Evolutionary conservation across 2,329 filamentous ascomycete genomes (phyloP), one percentile per base, ranked within the genome.

Genomic region (Calonectria leucothoes): DNA sequence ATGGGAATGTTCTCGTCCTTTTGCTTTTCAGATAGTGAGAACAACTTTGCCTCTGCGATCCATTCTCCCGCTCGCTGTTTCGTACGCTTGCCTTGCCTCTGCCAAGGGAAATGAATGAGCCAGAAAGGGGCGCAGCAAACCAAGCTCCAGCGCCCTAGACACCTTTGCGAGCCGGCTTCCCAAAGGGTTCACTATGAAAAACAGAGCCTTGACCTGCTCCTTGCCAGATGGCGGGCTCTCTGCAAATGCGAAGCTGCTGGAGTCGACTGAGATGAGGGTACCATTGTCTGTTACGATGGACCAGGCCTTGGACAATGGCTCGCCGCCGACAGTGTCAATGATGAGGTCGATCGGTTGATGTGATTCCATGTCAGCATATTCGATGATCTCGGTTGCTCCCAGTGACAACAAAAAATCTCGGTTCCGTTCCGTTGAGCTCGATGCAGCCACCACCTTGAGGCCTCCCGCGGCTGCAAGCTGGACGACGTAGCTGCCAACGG

Each of bases 401-500:
- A 84, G 75, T 0, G 49, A 70, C 2, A 29, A 61, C 8, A 72
- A 31, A 61, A 77, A 77, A 1, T 63, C 29, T 11, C 27, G 51
- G 25, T 73, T 71, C 4, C 63, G 76, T 23, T 71, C 37, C 7
- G 73, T 76, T 0, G 81, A 81, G 27, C 80, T 80, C 4, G 81
- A 80, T 1, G 80, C 82, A 5, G 82, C 82, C 27, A 84, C 80
- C 5, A 78, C 79, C 4, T 79, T 72, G 2, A 80, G 78, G 7
- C 83, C 83, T 0, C 82, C 82, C 17, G 80, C 73, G 15, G 75
- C 76, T 2, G 81, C 84, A 25, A 85, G 76, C 74, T 85, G 81
- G 6, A 86, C 80, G 1, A 81, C 73, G 72, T 82, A 84, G 31
- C 80, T 79, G 1, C 84, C 85, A 14, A 86, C 82, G 1, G 81